These are phyloP conservation scores for Capronia coronata DNA, from an alignment of 2,329 filamentous ascomycete species.

Conservation along the genomic window DNA sequence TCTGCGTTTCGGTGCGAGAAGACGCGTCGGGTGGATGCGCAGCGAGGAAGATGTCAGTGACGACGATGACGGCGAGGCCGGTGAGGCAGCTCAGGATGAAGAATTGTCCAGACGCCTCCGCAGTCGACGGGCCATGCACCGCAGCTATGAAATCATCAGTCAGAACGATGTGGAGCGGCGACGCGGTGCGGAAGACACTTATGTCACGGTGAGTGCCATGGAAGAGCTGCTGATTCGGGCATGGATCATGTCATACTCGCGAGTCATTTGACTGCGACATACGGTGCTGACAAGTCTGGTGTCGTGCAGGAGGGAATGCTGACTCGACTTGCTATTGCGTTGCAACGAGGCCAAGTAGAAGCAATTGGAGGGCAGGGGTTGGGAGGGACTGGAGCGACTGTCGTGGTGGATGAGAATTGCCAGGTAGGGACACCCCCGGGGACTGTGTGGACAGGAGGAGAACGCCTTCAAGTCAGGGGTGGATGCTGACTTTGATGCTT, in stretches of 20 bases:
- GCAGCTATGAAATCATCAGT: slow-evolving; percentile 55
- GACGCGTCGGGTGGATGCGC: slow-evolving; percentile 24
- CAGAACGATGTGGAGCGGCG: slow-evolving; percentile 56
- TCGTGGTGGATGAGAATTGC: slow-evolving; percentile 43
- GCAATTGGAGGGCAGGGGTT: slow-evolving; percentile 29
- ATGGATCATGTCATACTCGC: slow-evolving; percentile 24
- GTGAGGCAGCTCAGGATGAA: neutral
- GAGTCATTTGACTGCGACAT: slow-evolving; percentile 20
- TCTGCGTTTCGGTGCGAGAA: slow-evolving; percentile 29
- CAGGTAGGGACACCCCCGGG: slow-evolving; percentile 30
- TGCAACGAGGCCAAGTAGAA: slow-evolving; percentile 36
- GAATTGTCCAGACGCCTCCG: slow-evolving; percentile 39
- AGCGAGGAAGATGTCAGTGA: slow-evolving; percentile 15
- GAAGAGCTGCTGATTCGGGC: slow-evolving; percentile 26
- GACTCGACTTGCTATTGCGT: slow-evolving; percentile 38
- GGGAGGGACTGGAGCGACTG: slow-evolving; percentile 31
- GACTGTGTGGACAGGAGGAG: neutral
- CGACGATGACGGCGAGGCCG: slow-evolving; percentile 5
- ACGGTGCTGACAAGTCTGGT: slow-evolving; percentile 21
- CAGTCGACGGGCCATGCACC: slow-evolving; percentile 54
- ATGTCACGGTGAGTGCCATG: slow-evolving; percentile 46
- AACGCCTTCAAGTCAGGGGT: neutral
- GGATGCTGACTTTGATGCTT: neutral
- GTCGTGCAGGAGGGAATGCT: slow-evolving; percentile 42
- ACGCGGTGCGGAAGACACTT: slow-evolving; percentile 52